A percentile compares a stretch with the other conserved stretches of the same genome.
Conservation (phyloP, 345 rosid genomes). For the Arabis hirsuta region DNA sequence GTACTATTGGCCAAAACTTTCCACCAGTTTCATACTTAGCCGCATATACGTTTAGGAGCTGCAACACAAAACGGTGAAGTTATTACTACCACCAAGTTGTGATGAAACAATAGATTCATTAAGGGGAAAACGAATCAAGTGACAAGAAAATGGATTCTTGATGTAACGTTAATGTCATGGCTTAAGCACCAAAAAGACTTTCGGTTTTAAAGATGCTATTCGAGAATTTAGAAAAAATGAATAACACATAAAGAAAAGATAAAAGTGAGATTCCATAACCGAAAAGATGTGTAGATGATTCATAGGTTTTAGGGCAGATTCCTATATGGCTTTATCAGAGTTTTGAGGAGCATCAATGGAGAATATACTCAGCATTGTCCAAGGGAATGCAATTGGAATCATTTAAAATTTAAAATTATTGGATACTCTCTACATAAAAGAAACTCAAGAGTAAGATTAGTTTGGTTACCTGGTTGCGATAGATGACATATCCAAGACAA, state of each 20-base stretch:
- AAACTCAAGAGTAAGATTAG: conserved; percentile 6
- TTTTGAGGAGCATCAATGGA: conserved; percentile 25
- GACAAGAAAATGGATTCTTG: conserved; percentile 35
- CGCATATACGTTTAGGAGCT: conserved; percentile 80
- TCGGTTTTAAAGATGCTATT: conserved; percentile 39
- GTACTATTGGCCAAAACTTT: conserved; percentile 84
- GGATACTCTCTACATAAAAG: conserved; percentile 3
- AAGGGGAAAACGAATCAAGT: conserved; percentile 27
- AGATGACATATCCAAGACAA: conserved; percentile 85
- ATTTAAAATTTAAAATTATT: conserved; percentile 4
- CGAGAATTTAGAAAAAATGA: conserved; percentile 21
- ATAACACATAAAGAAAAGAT: conserved; percentile 4
- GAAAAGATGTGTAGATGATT: conserved; percentile 17
- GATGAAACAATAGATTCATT: not conserved
- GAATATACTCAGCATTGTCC: conserved; percentile 39
- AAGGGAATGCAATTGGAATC: conserved; percentile 33
- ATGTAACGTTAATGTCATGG: conserved; percentile 35
- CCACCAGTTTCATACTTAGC: conserved; percentile 81
- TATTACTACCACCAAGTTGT: conserved; percentile 32
- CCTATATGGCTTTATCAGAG: conserved; percentile 31
- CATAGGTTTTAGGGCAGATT: conserved; percentile 30
- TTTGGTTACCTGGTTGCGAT: conserved; percentile 76
- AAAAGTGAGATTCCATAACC: conserved; percentile 35
- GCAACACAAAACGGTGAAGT: conserved; percentile 41
- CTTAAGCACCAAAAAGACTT: conserved; percentile 19